A percentile compares a stretch with the other conserved stretches of the same genome.
These are phyloP conservation scores for Herpetospermum pedunculosum DNA, from an alignment of 306 rosid genomes.

Conservation along the genomic window DNA sequence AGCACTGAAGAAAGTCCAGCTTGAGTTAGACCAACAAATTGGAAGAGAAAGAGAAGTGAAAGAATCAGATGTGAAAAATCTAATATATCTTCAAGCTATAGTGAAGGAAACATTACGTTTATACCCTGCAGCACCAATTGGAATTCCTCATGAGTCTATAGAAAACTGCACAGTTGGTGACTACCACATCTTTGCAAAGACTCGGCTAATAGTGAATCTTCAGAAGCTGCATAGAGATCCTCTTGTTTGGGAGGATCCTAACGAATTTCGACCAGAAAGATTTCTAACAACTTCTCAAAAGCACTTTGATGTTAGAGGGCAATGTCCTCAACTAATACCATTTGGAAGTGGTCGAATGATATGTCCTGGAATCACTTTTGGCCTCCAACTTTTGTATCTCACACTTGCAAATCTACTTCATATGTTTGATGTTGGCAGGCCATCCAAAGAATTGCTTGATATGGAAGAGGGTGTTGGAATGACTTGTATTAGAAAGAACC, in stretches of 20 bases:
- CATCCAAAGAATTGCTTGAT: background rate
- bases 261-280: conserved; percentile 12
- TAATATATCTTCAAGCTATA: no score
- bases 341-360: conserved; percentile 27
- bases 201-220: conserved; percentile 13
- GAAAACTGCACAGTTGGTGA: no score
- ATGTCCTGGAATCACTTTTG: conserved; percentile 18
- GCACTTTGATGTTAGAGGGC: no score
- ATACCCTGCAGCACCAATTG: no score
- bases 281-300: conserved; percentile 11
- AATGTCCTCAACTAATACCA: no score
- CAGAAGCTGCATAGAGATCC: conserved; percentile 21
- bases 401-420: conserved; percentile 16
- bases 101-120: no score
- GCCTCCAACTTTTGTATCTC: conserved; percentile 9
- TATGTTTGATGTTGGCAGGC: conserved; percentile 12
- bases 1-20: no score
- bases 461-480: conserved; percentile 23
- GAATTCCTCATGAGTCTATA: no score
- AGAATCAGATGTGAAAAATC: no score
- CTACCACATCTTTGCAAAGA: no score
- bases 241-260: conserved; percentile 16
- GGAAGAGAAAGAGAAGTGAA: no score
- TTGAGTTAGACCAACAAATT: no score
- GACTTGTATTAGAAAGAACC: conserved; percentile 9